Evolutionary conservation across 306 rosid genomes (phyloP).

Genomic region (Corylus avellana): DNA sequence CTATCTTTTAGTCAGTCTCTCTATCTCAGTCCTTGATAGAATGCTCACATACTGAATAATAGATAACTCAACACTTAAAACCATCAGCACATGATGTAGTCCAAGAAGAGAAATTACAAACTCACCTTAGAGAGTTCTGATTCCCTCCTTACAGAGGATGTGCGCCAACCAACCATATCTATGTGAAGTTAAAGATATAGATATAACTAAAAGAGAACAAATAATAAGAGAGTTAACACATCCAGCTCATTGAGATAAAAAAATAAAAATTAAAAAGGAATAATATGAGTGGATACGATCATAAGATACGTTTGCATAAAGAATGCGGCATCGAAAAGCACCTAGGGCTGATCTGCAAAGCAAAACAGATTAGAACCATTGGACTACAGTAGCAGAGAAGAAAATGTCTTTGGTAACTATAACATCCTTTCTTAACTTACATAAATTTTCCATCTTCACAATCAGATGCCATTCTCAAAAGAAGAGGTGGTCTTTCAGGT

Average conservation of each 20-base stretch:
- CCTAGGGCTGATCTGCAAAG: slow-evolving; percentile 87
- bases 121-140: slow-evolving; percentile 74
- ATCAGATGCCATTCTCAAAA: slow-evolving; percentile 89
- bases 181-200: slow-evolving; percentile 43
- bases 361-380: slow-evolving; percentile 30
- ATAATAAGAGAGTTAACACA: slow-evolving; percentile 20
- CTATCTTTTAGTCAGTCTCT: background rate
- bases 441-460: slow-evolving; percentile 80
- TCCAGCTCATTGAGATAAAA: slow-evolving; percentile 7
- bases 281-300: slow-evolving; percentile 72
- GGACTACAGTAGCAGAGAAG: slow-evolving; percentile 9
- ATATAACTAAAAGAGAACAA: slow-evolving; percentile 22
- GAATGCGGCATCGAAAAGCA: slow-evolving; percentile 66
- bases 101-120: slow-evolving; percentile 30
- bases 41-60: background rate
- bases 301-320: slow-evolving; percentile 91
- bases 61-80: slow-evolving; percentile 7
- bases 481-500: slow-evolving; percentile 85
- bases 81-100: slow-evolving; percentile 11
- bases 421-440: slow-evolving; percentile 49
- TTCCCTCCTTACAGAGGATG: slow-evolving; percentile 94
- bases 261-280: slow-evolving; percentile 3
- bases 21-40: slow-evolving; percentile 8
- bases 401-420: background rate
- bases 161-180: slow-evolving; percentile 99